Conservation (phyloP, 2,329 filamentous ascomycete species). For the Trichoderma koningiopsis region DNA sequence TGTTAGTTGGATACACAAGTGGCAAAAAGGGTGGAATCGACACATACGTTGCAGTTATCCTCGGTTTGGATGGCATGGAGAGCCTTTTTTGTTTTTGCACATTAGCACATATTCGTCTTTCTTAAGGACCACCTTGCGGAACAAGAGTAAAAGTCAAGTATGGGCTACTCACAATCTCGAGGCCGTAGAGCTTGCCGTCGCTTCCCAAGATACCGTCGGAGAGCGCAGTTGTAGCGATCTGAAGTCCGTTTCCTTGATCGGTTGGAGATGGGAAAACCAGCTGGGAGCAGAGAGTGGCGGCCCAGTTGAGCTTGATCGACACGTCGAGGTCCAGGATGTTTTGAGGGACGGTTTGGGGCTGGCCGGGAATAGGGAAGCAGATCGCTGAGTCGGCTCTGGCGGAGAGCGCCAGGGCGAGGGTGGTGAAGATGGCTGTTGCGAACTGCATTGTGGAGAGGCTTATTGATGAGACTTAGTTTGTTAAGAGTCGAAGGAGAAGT, state of each 20-base stretch:
- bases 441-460: constrained; percentile 9
- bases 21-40: no score
- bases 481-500: neutral
- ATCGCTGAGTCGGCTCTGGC: neutral
- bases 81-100: neutral
- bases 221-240: neutral
- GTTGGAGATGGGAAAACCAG: neutral
- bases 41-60: neutral
- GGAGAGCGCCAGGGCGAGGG: neutral
- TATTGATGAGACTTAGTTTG: neutral
- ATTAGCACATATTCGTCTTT: neutral
- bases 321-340: neutral
- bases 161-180: neutral
- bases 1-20: neutral
- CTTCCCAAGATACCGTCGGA: neutral
- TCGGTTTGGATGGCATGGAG: neutral
- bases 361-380: constrained; percentile 3
- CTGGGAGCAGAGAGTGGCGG: neutral
- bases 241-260: neutral
- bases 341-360: neutral
- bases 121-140: no score
- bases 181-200: neutral
- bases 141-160: neutral
- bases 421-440: neutral
- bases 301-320: constrained; percentile 1